phyloP scores from a whole-genome alignment of 345 rosid genomes.

The Populus ilicifolia region DNA sequence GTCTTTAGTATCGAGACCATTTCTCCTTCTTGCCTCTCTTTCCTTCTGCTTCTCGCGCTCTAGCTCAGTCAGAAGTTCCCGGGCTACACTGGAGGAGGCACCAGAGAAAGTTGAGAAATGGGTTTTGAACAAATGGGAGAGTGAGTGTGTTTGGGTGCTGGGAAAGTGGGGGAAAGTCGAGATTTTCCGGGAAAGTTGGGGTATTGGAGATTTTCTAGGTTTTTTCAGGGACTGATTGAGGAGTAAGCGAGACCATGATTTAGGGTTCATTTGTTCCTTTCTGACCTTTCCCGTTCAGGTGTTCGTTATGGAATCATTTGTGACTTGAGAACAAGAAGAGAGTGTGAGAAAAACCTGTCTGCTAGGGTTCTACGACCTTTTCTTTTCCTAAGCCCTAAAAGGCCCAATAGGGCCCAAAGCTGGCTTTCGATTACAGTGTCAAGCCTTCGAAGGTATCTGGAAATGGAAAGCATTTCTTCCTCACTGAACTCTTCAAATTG shows the following conservation, averaged over 20 bases:
- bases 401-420: background rate
- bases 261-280: slow-evolving; percentile 3
- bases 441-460: too few relatives aligned
- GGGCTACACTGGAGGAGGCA: slow-evolving; percentile 26
- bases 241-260: slow-evolving; percentile 18
- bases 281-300: background rate
- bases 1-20: slow-evolving; percentile 68
- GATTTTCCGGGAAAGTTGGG: slow-evolving; percentile 11
- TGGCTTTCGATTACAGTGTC: background rate
- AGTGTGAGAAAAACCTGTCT: background rate
- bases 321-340: background rate
- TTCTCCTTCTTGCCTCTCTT: slow-evolving; percentile 57
- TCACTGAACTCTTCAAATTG: too few relatives aligned
- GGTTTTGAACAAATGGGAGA: slow-evolving; percentile 25
- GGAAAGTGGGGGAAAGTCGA: slow-evolving; percentile 15
- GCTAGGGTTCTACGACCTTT: slow-evolving; percentile 4
- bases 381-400: background rate
- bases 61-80: slow-evolving; percentile 51
- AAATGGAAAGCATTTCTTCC: too few relatives aligned
- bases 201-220: background rate
- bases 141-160: slow-evolving; percentile 24
- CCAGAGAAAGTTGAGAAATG: slow-evolving; percentile 36
- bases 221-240: slow-evolving; percentile 15
- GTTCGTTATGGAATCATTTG: slow-evolving; percentile 8
- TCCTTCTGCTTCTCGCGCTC: slow-evolving; percentile 76